A percentile compares a stretch with the other conserved stretches of the same genome.
Evolutionary conservation across 768 basidiomycete genomes (phyloP).

Genomic region (Boletellus ananiceps): DNA sequence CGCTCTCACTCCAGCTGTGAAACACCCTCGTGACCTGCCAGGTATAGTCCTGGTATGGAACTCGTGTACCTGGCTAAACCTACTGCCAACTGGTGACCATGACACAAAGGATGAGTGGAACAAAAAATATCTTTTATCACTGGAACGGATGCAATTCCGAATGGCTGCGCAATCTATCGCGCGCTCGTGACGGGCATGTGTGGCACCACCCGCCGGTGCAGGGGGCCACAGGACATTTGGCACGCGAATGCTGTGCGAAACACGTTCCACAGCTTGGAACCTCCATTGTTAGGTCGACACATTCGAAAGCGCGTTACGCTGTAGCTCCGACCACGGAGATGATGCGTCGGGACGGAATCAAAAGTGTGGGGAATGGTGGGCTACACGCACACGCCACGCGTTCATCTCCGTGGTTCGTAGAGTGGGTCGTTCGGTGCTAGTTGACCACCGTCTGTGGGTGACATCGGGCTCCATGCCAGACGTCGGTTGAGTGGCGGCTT

Average conservation of each 20-base stretch:
- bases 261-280: background rate
- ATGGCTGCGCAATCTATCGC: background rate
- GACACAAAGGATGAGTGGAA: background rate
- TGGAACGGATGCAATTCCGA: background rate
- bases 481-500: too few relatives aligned
- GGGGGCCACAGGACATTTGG: background rate
- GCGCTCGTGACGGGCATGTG: background rate
- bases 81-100: background rate
- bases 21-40: conserved; percentile 7
- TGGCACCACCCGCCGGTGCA: background rate
- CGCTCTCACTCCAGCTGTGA: background rate
- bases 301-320: background rate
- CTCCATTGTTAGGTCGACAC: conserved; percentile 6
- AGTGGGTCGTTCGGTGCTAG: background rate
- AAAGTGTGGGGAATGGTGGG: conserved; percentile 11
- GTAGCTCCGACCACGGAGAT: conserved; percentile 3
- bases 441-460: conserved; percentile 1
- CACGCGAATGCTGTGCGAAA: conserved; percentile 3
- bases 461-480: too few relatives aligned
- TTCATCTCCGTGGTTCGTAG: background rate
- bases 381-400: conserved; percentile 1
- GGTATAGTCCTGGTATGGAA: background rate
- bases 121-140: background rate
- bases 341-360: conserved; percentile 1
- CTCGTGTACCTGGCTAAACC: conserved; percentile 8